A percentile compares a stretch with the other conserved stretches of the same genome.
Conservation (phyloP, 2,329 filamentous ascomycete genomes). For the Didymellaceae sp. region DNA sequence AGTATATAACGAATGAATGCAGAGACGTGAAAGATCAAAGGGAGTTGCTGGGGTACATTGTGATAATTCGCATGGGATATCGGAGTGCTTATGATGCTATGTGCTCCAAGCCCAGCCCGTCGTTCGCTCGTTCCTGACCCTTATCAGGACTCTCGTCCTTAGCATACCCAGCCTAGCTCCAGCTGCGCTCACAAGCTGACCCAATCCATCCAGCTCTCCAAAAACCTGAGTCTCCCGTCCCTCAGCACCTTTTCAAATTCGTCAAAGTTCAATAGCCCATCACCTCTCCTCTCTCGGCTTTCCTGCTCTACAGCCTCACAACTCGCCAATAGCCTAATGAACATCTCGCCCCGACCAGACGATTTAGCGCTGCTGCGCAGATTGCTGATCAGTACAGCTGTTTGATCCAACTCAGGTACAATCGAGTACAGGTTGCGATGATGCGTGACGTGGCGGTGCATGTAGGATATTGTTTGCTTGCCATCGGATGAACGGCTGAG, state of each 20-base stretch:
- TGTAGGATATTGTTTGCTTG: background rate
- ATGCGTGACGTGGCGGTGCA: conserved; percentile 13
- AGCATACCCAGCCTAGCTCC: background rate
- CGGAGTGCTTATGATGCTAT: too few species aligned
- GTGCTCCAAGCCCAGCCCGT: too few species aligned
- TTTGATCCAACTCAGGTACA: conserved; percentile 10
- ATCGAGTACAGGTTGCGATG: conserved; percentile 17
- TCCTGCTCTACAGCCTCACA: conserved; percentile 72
- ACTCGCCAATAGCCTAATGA: conserved; percentile 51
- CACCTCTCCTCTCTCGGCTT: conserved; percentile 75
- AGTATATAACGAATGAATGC: background rate
- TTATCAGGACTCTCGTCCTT: too few species aligned
- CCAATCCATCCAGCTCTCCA: conserved; percentile 91
- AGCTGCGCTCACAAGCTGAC: conserved; percentile 47
- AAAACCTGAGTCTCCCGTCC: conserved; percentile 69
- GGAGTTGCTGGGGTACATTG: too few species aligned
- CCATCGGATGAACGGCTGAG: background rate
- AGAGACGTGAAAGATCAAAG: background rate
- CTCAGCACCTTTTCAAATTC: conserved; percentile 83
- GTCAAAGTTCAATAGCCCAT: conserved; percentile 74
- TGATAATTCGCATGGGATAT: too few species aligned
- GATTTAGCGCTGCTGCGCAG: conserved; percentile 31
- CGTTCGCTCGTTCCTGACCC: too few species aligned
- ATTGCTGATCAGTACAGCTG: conserved; percentile 8
- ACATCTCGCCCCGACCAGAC: conserved; percentile 22